A percentile compares a stretch with the other conserved stretches of the same genome.
phyloP scores from a whole-genome alignment of 1,284 basidiomycete species.

The Leccinum pachyderme region DNA sequence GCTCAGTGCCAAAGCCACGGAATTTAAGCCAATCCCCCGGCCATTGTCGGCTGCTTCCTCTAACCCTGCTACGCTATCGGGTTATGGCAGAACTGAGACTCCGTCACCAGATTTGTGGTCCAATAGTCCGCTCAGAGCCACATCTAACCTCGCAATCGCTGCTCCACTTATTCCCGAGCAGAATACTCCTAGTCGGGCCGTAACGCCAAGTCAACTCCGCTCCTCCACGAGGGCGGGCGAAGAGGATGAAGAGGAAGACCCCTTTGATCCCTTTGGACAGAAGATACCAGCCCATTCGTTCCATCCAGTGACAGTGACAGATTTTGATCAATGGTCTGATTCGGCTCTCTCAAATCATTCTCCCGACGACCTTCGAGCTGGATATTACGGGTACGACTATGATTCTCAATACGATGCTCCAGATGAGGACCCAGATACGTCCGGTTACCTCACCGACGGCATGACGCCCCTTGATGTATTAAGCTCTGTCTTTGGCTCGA shows the following conservation, averaged over 20 bases:
- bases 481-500: slow-evolving; percentile 87
- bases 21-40: slow-evolving; percentile 69
- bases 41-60: slow-evolving; percentile 73
- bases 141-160: slow-evolving; percentile 85
- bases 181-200: slow-evolving; percentile 48
- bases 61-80: slow-evolving; percentile 54
- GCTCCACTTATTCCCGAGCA: slow-evolving; percentile 81
- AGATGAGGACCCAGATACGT: slow-evolving; percentile 53
- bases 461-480: slow-evolving; percentile 98
- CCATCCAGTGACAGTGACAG: slow-evolving; percentile 58
- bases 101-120: slow-evolving; percentile 82
- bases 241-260: slow-evolving; percentile 66
- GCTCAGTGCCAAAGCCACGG: slow-evolving; percentile 65
- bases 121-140: slow-evolving; percentile 66
- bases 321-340: slow-evolving; percentile 63
- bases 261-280: slow-evolving; percentile 69
- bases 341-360: slow-evolving; percentile 43
- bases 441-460: slow-evolving; percentile 64
- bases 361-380: slow-evolving; percentile 42
- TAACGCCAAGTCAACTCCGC: slow-evolving; percentile 47
- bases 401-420: slow-evolving; percentile 39
- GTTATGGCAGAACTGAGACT: slow-evolving; percentile 59
- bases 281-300: slow-evolving; percentile 52
- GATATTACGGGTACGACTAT: slow-evolving; percentile 36
- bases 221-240: slow-evolving; percentile 57